Base-by-base conservation (phyloP, 495 filamentous ascomycete species). In the Penicillium antarcticum region DNA sequence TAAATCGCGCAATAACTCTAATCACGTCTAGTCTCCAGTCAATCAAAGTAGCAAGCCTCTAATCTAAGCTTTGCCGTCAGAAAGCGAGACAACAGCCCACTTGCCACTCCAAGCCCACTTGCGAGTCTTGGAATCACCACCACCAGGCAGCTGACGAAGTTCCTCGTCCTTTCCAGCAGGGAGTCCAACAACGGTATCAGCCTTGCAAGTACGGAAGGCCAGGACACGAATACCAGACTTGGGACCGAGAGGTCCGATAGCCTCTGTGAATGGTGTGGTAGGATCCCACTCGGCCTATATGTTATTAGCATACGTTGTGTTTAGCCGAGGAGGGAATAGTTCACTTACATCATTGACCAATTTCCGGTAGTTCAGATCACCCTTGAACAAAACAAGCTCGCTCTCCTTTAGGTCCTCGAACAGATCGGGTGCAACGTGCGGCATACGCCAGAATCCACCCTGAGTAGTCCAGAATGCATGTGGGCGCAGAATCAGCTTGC, bases 81-180 rank as follows among this genome's bases (percentile, higher is more conserved):
- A 95, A 59, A 96, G 95, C 17, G 91, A 92, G 11, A 94, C 85
- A 31, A 97, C 89, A 3, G 92, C 94, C 89, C 89, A 97, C 71
- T 97, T 97, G 8, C 94, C 94, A 65, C 81, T 89, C 92, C 92
- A 97, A 1, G 91, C 94, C 94, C 94, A 98, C 67, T 92, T 92
- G 52, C 94, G 80, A 16, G 82, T 79, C 13, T 87, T 85, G 11
- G 73, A 77, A 51, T 87, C 83, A 6, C 80, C 86, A 8, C 86
- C 89, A 12, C 77, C 83, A 38, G 89, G 84, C 57, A 66, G 78
- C 5, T 75, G 72, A 53, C 80, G 82, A 39, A 98, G 70, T 65
- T 80, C 78, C 72, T 96, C 92, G 65, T 98, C 92, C 58, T 81
- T 72, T 5, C 91, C 92, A 5, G 81, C 72, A 16, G 79, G 78